Percentiles rank a stretch among this genome's conserved stretches.
phyloP scores from a whole-genome alignment of 108 stramenopile species.

The Conticribra guillardii region DNA sequence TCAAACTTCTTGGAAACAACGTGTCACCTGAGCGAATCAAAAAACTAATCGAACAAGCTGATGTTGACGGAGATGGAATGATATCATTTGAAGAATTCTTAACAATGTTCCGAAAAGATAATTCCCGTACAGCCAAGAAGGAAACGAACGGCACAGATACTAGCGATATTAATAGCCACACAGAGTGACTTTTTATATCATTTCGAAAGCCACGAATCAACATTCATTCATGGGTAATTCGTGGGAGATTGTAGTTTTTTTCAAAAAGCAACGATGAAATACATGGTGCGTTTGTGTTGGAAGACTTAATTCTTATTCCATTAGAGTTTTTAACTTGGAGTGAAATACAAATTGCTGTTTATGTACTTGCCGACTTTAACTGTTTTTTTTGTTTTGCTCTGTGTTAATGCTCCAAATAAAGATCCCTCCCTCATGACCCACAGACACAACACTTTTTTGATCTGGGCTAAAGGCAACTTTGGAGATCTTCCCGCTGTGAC shows the following conservation, averaged over 20 bases:
- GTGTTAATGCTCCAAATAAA: slow-evolving; percentile 70
- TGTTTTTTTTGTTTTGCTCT: background rate
- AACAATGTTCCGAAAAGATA: slow-evolving; percentile 39
- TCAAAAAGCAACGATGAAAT: too few relatives aligned
- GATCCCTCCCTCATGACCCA: slow-evolving; percentile 86
- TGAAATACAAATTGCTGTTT: too few relatives aligned
- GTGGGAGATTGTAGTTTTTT: too few relatives aligned
- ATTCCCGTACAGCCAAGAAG: background rate
- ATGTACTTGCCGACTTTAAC: too few relatives aligned
- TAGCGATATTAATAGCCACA: too few relatives aligned
- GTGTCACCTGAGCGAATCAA: slow-evolving; percentile 61
- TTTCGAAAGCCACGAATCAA: too few relatives aligned
- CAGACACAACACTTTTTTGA: slow-evolving; percentile 65
- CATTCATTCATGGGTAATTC: too few relatives aligned
- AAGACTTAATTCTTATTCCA: too few relatives aligned
- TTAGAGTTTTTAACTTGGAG: too few relatives aligned
- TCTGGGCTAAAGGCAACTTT: slow-evolving; percentile 74
- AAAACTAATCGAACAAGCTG: slow-evolving; percentile 92
- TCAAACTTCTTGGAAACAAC: slow-evolving; percentile 69
- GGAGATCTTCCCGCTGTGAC: slow-evolving; percentile 76
- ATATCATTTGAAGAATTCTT: slow-evolving; percentile 81
- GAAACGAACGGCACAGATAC: background rate
- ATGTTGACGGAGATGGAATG: slow-evolving; percentile 80
- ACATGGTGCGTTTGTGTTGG: too few relatives aligned
- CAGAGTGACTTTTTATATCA: too few relatives aligned